Evolutionary conservation across 306 rosid species (phyloP), one percentile per base, ranked within the genome.

Genomic region (Rosa persica): DNA sequence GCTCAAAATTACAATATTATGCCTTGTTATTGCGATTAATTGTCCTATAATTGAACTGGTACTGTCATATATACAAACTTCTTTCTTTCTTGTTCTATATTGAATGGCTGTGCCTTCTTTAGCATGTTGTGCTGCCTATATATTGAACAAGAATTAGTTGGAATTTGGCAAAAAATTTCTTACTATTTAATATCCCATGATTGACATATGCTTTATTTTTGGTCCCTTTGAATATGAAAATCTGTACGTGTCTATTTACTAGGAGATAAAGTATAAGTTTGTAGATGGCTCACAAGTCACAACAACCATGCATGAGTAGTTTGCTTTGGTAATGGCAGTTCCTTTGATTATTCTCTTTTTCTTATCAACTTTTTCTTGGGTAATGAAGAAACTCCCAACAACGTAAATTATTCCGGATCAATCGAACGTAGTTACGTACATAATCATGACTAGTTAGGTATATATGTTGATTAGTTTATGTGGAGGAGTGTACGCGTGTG

Each of bases 51-150:
- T 58, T 74, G 68, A 40, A 58, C 19, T 17, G 5, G 43, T 70
- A n/a, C 47, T 55, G 16, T 40, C 52, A n/a, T 43, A 58, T 55
- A 58, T 57, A 23, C 15, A 57, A 40, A 40, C 27, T 74, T 73
- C 58, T 22, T 11, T 44, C 12, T n/a, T 74, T 57, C 46, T 67
- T 25, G 48, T 61, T 46, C 22, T 44, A 19, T 12, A 12, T 66
- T 38, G 25, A 10, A 36, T 66, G 25, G 43, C 69, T 43, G 4
- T 75, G 43, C 23, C 38, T 15, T 42, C 68, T 20, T 70, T 20
- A 70, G 84, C 86, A 83, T 64, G 80, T 80, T 57, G 67, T 52
- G 12, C 52, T 15, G 38, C 49, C 30, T 25, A 15, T 70, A 71
- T 38, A 52, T 52, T 9, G 20, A 73, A 51, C 66, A 23, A 73